Evolutionary conservation across 352 stramenopile genomes (phyloP), one percentile per base, ranked within the genome.

Genomic region (Globisporangium takayamanum): DNA sequence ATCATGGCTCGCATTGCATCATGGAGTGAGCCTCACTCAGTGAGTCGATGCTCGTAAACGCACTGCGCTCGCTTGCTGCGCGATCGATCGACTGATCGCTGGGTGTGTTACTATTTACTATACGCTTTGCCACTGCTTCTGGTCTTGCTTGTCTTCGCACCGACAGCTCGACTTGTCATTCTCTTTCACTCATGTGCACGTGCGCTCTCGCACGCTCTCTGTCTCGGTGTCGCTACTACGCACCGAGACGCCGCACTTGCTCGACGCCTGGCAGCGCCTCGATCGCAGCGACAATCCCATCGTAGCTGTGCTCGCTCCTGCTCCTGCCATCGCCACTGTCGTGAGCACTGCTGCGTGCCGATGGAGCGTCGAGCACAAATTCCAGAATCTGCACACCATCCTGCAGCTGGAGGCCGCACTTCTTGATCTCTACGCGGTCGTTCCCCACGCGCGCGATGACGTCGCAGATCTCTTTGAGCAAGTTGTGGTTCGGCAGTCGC

Each of bases 381-480:
- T 92, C 81, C 47, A 92, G 69, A 28, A 91, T 80, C 60, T 89
- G 86, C 42, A 79, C 82, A 16, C 80, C 80, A 49, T 75, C 77
- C 64, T 92, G 74, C 48, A 90, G 71, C 48, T 92, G 77, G 28
- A 94, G 66, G 1, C 81, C 84, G 48, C 80, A 94, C 57, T 88
- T 88, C 54, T 89, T 89, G 51, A 94, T 92, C 75, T 87, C 81
- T 28, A 92, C 76, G 44, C 74, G 71, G 11, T 78, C 76, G 22
- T 75, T 68, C 48, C 72, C 78, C 55, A 85, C 69, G 37, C 72
- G 59, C 5, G 70, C 74, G 45, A 94, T 89, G 55, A 92, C 76
- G 49, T 94, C 82, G 63, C 80, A 92, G 42, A 94, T 67, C 62
- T 89, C 71, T 66, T 91, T 88, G 62, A 94, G 81, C 76, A 94